phyloP scores from a whole-genome alignment of 1,139 yeast genomes.

The Debaryomyces psychrophilus region DNA sequence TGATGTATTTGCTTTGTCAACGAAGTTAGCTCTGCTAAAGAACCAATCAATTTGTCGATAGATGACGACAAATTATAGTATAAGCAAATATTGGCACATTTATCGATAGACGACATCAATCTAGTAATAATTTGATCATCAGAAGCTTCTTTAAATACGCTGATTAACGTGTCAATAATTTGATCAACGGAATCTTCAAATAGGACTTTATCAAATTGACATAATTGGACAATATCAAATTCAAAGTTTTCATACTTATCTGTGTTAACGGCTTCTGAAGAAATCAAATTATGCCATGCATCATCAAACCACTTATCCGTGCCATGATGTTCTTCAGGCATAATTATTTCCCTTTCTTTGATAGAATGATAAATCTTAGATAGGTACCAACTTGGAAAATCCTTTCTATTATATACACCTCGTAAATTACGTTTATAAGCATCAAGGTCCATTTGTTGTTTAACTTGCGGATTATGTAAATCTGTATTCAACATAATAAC shows the following conservation, averaged over 20 bases:
- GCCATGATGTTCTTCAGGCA: conserved; percentile 97
- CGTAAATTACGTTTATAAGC: conserved; percentile 79
- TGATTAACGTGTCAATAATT: conserved; percentile 68
- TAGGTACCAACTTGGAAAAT: conserved; percentile 86
- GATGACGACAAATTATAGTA: conserved; percentile 59
- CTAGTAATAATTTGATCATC: conserved; percentile 89
- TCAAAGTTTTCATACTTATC: conserved; percentile 27
- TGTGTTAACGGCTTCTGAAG: conserved; percentile 39
- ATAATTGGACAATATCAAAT: conserved; percentile 26
- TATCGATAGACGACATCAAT: conserved; percentile 85
- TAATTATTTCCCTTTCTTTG: conserved; percentile 83
- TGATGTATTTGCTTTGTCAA: conserved; percentile 35
- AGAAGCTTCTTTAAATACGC: conserved; percentile 81
- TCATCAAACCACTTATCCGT: conserved; percentile 89
- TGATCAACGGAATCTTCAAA: conserved; percentile 65
- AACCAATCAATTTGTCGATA: conserved; percentile 65
- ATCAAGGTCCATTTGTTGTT: conserved; percentile 84
- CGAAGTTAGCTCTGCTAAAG: conserved; percentile 65
- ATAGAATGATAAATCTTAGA: conserved; percentile 81
- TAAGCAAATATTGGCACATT: conserved; percentile 75
- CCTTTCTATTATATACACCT: conserved; percentile 75
- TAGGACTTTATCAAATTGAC: conserved; percentile 66
- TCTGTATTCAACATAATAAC: conserved; percentile 80
- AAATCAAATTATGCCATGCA: conserved; percentile 84
- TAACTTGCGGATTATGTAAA: conserved; percentile 75